A percentile compares a stretch with the other conserved stretches of the same genome.
These are phyloP conservation scores for Fusarium subtropicale DNA, from an alignment of 2,329 filamentous ascomycete species.

Conservation along the genomic window DNA sequence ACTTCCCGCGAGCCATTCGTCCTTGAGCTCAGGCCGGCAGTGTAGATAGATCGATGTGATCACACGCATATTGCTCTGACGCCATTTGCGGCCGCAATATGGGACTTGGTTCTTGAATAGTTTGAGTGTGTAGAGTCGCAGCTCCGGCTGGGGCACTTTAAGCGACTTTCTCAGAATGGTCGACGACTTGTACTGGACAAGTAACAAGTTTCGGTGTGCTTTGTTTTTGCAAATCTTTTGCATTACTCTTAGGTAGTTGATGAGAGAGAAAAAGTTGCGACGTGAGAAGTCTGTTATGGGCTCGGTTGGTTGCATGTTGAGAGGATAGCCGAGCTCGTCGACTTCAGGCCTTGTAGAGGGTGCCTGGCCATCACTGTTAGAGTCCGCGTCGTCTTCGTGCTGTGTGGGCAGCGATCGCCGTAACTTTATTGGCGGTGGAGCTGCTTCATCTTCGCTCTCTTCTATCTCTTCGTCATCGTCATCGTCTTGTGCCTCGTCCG, in stretches of 20 bases:
- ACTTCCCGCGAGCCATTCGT: slow-evolving; percentile 93
- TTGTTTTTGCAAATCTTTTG: slow-evolving; percentile 98
- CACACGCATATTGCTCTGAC: slow-evolving; percentile 97
- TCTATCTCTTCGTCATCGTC: slow-evolving; percentile 53
- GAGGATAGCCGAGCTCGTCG: slow-evolving; percentile 88
- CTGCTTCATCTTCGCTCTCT: slow-evolving; percentile 80
- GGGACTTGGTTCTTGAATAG: slow-evolving; percentile 99
- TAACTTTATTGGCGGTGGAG: slow-evolving; percentile 83
- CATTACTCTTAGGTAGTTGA: slow-evolving; percentile 95
- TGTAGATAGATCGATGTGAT: slow-evolving; percentile 97
- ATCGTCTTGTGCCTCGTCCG: slow-evolving; percentile 52
- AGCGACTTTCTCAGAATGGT: slow-evolving; percentile 92
- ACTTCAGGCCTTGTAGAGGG: slow-evolving; percentile 68
- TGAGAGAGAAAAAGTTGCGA: slow-evolving; percentile 93
- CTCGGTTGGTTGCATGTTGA: slow-evolving; percentile 74
- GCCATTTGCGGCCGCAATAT: slow-evolving; percentile 98
- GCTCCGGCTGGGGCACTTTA: slow-evolving; percentile 86
- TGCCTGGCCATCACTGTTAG: slow-evolving; percentile 51
- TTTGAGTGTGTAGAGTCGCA: slow-evolving; percentile 95
- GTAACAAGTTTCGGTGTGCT: slow-evolving; percentile 90
- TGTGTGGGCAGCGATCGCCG: slow-evolving; percentile 59
- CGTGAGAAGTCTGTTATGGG: slow-evolving; percentile 92
- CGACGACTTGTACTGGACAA: slow-evolving; percentile 95
- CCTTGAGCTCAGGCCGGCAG: slow-evolving; percentile 89
- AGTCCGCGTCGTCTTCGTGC: slow-evolving; percentile 46